phyloP scores from a whole-genome alignment of 345 rosid species.

The Syzygium oleosum region DNA sequence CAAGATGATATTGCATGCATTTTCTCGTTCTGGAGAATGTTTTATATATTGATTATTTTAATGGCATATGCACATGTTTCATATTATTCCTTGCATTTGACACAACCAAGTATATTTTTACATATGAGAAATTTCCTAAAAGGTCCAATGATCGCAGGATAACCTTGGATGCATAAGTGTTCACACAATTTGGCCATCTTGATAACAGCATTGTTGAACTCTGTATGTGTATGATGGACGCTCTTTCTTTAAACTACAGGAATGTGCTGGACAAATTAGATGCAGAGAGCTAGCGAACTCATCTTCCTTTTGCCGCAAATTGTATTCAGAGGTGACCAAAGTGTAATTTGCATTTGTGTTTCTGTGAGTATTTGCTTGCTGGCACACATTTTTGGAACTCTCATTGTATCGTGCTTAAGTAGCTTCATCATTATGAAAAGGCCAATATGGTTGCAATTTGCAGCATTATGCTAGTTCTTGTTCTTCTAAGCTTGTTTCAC shows the following conservation, averaged over 20 bases:
- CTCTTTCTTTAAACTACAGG: constrained; percentile 14
- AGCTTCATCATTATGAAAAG: background rate
- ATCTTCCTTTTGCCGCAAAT: constrained; percentile 38
- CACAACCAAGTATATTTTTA: background rate
- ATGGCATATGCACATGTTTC: background rate
- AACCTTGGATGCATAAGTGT: background rate
- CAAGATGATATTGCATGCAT: background rate
- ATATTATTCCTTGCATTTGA: background rate
- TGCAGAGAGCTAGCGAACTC: constrained; percentile 33
- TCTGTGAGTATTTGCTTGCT: background rate
- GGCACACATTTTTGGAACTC: background rate
- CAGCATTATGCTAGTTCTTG: background rate
- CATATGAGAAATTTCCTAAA: background rate
- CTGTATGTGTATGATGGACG: background rate
- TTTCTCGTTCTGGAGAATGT: background rate
- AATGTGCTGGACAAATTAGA: constrained; percentile 16
- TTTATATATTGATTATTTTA: background rate
- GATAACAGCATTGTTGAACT: background rate
- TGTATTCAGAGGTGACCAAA: constrained; percentile 64
- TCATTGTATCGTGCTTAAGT: background rate
- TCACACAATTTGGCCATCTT: background rate
- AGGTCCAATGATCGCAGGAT: background rate
- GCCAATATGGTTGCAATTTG: background rate
- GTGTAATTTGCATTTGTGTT: background rate
- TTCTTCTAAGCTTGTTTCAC: background rate